A percentile compares a stretch with the other conserved stretches of the same genome.
Conservation (phyloP, 2,329 filamentous ascomycete genomes). For the Xylaria sp. region DNA sequence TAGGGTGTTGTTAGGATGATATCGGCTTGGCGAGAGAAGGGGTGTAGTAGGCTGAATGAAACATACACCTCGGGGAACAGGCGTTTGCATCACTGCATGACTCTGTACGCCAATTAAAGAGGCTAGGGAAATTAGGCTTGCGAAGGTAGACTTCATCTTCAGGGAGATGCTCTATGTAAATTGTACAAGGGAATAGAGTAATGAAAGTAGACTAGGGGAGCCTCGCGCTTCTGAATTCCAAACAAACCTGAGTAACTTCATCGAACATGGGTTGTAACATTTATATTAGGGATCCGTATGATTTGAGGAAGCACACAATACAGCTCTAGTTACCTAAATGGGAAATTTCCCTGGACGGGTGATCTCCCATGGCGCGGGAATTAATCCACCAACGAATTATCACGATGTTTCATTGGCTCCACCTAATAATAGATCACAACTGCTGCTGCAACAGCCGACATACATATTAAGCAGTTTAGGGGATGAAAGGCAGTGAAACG, state of each 20-base stretch:
- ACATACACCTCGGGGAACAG: constrained; percentile 32
- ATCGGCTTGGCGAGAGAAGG: background rate
- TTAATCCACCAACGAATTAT: constrained; percentile 38
- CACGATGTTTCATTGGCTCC: constrained; percentile 13
- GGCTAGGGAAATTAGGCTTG: constrained; percentile 9
- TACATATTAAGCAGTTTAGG: background rate
- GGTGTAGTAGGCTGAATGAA: too few relatives aligned
- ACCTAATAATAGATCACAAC: constrained; percentile 16
- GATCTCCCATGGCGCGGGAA: constrained; percentile 11
- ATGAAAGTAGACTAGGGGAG: background rate
- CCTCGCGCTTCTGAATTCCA: background rate
- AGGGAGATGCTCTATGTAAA: background rate
- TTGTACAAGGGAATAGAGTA: background rate
- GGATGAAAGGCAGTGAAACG: background rate
- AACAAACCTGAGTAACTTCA: background rate
- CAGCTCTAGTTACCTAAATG: background rate
- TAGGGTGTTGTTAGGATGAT: constrained; percentile 14
- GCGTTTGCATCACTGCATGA: constrained; percentile 36
- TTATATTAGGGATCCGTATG: background rate
- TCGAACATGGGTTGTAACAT: background rate
- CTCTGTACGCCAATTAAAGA: constrained; percentile 27
- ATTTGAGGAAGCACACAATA: background rate
- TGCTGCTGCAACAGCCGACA: background rate
- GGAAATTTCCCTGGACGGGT: constrained; percentile 14
- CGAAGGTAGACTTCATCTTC: constrained; percentile 25